Base-by-base conservation (phyloP, 2,329 filamentous ascomycete species). In the Cladophialophora carrionii region DNA sequence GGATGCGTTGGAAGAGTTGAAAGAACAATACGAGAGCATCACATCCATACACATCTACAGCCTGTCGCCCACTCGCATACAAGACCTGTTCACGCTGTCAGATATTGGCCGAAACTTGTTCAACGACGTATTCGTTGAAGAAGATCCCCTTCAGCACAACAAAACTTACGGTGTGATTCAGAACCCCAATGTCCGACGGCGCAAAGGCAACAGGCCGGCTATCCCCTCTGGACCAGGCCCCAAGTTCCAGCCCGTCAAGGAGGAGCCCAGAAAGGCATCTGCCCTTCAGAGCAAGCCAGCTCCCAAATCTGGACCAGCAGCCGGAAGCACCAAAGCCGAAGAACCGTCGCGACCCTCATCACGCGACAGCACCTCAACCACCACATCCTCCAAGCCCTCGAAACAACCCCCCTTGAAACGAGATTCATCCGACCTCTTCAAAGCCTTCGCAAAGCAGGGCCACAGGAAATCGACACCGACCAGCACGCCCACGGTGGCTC, bases 21-120 rank as follows among this genome's bases (percentile, higher is more conserved):
- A 92, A 63, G 80, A 82, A 14, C 83, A 85, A 17, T 96, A 94
- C 70, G 83, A 90, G 56, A 81, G 86, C n/a, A 86, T 96, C 61
- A 84, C 83, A 0, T 90, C 91, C 0, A 88, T 96, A 65, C 92
- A 97, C 72, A 80, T 98, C 51, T 98, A 98, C 79, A 96, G 92
- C 73, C 74, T 98, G 20, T 88, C 90, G 49, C 84, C 90, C 1
- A 84, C 87, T 43, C 84, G 87, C 0, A 80, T 92, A 17, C 89
- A 88, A 76, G 88, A 94, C 73, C 78, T 95, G 20, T 86, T 91
- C 71, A 76, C 88, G 0, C 80, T 97, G 46, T 86, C 88, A 3
- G 88, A 95, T 61, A 85, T 88, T 46, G 86, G 87, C 49, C 84
- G 86, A 29, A 85, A 90, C 66, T 80, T 90, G 9, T 78, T 83